Evolutionary conservation across 371 early-diverging fungal genomes (phyloP), one percentile per base, ranked within the genome.

Genomic region (Capniomyces stellatus): DNA sequence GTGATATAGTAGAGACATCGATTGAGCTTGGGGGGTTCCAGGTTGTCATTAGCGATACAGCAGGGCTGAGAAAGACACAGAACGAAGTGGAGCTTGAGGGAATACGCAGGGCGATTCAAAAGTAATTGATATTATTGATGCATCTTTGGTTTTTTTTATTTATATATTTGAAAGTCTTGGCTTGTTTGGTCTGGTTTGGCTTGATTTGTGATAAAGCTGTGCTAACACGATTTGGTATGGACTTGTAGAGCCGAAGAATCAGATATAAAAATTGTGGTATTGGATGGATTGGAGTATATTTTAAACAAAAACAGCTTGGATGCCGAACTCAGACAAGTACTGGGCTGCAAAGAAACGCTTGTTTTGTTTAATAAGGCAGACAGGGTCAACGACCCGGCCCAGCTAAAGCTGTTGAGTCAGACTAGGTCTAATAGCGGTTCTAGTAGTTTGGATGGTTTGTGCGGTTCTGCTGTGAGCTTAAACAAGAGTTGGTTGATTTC

Each of bases 1-100:
- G 89, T 3, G 89, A 88, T 65, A 59, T 87, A 0, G 75, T 88
- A 0, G 85, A 85, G 54, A 75, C 77, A 0, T 78, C 77, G 8
- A 41, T 85, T 29, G 75, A 87, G 54, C 61, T 87, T 41, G 86
- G 77, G 18, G 87, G 86, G 13, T 85, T 78, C 57, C 86, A 85
- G 4, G 70, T 85, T 4, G 57, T 83, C 8, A 59, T 88, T 15
- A 71, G 80, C 3, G 87, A 88, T 55, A 85, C 87, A 10, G 89
- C 89, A 2, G 89, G 89, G 2, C 44, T 88, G 44, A 69, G 84
- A 30, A 64, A 69, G 19, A 70, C 81, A 1, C 52, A 65, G 10
- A 85, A 88, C 58, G 48, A 61, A 1, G 73, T 88, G 29, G 89
- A 87, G 60, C 67, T 70, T 54, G 81, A 83, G 60, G 89, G 89